phyloP scores from a whole-genome alignment of 331 rosid genomes.

The Phaseolus coccineus region DNA sequence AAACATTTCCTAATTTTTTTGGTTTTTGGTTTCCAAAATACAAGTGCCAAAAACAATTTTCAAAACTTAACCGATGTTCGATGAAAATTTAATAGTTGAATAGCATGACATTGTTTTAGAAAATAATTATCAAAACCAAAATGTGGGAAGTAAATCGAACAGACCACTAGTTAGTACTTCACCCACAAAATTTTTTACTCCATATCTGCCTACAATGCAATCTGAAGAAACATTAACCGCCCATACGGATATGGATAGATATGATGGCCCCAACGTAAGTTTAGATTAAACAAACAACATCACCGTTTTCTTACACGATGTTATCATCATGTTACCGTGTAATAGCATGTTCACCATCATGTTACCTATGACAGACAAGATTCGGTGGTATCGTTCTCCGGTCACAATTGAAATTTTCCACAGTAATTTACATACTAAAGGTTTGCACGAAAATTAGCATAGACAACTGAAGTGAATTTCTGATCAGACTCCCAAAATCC shows the following conservation, averaged over 20 bases:
- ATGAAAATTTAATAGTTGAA: neutral
- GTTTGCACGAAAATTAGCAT: neutral
- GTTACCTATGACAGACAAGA: too few species aligned
- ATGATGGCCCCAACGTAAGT: neutral
- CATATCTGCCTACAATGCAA: neutral
- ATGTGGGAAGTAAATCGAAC: neutral
- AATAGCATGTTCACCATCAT: too few species aligned
- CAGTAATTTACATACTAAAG: neutral
- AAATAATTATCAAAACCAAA: neutral
- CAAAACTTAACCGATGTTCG: neutral
- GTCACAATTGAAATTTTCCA: neutral
- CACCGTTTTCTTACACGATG: neutral
- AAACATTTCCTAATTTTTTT: neutral
- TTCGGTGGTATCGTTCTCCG: neutral
- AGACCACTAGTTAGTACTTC: neutral
- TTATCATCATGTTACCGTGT: too few species aligned
- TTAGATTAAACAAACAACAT: conserved; percentile 29
- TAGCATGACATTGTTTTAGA: neutral
- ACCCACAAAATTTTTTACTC: conserved; percentile 15
- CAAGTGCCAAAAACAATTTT: neutral
- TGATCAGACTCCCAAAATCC: neutral
- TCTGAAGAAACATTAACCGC: conserved; percentile 24
- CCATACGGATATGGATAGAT: neutral
- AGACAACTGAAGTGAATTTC: neutral
- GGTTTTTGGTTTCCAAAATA: neutral